Percentiles rank a stretch among this genome's conserved stretches.
phyloP scores from a whole-genome alignment of 495 filamentous ascomycete species.

The Penicillium canescens region DNA sequence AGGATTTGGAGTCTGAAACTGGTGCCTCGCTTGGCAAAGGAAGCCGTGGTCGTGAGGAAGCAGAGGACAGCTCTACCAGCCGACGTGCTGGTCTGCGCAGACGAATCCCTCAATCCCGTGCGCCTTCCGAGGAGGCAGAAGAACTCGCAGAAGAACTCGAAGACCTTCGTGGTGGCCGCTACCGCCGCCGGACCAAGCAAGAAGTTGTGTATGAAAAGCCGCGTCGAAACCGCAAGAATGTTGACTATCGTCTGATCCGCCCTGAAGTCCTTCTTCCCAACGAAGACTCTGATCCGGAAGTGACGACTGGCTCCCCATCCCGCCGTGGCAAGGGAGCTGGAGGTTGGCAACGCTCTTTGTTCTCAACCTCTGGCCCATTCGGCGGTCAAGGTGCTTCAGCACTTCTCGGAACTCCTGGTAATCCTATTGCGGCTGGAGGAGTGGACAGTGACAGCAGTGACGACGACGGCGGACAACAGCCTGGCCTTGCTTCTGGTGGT shows the following conservation, averaged over 20 bases:
- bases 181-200: slow-evolving; percentile 51
- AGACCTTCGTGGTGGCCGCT: slow-evolving; percentile 60
- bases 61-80: slow-evolving; percentile 48
- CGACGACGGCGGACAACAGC: slow-evolving; percentile 68
- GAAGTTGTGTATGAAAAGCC: slow-evolving; percentile 60
- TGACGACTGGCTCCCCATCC: slow-evolving; percentile 63
- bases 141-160: slow-evolving; percentile 80
- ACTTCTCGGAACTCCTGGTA: slow-evolving; percentile 76
- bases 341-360: slow-evolving; percentile 73
- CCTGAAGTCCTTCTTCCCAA: slow-evolving; percentile 67
- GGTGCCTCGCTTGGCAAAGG: slow-evolving; percentile 44
- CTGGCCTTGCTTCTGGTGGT: slow-evolving; percentile 55
- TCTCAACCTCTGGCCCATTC: slow-evolving; percentile 87
- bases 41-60: slow-evolving; percentile 43
- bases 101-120: slow-evolving; percentile 53
- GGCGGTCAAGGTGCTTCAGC: slow-evolving; percentile 76
- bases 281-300: slow-evolving; percentile 65
- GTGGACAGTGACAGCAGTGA: slow-evolving; percentile 96
- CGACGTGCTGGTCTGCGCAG: slow-evolving; percentile 53
- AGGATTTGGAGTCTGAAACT: slow-evolving; percentile 55
- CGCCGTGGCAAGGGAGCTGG: slow-evolving; percentile 59
- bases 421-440: slow-evolving; percentile 66
- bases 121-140: slow-evolving; percentile 57
- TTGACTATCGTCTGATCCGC: slow-evolving; percentile 75
- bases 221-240: slow-evolving; percentile 56